Evolutionary conservation across 345 rosid genomes (phyloP), one percentile per base, ranked within the genome.

Genomic region (Hibiscus trionum): DNA sequence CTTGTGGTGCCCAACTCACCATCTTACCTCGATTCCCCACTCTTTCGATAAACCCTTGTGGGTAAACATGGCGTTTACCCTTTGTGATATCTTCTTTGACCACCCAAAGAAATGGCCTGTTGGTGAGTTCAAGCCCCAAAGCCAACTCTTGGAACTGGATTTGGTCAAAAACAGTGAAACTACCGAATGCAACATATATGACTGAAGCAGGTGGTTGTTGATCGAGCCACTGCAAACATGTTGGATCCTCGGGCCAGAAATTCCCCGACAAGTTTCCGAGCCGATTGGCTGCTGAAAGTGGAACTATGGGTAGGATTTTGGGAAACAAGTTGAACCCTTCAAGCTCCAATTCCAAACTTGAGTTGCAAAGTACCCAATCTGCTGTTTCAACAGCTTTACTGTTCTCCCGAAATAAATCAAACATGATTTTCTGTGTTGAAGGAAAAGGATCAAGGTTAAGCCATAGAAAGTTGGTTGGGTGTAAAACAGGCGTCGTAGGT

Each of bases 381-480:
- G 70, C 17, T 53, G 65, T 69, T 15, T 80, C 60, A 7, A 66
- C 6, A 15, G 70, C 64, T 47, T 77, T 46, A 3, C 8, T 76
- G 74, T 65, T 74, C 6, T 61, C 67, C 10, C 56, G 8, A 24
- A 72, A 19, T 6, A 67, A 29, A 7, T 70, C 21, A n/a, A 88
- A 89, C 1, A 78, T 31, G 35, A 50, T 57, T 44, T 71, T 85
- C 57, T 69, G 82, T 0, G 80, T 42, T 6, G 74, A 55, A n/a
- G 26, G 61, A 31, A 58, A 66, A 77, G 70, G 81, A 31, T 71
- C 79, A 42, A 76, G 60, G 73, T 77, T 44, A 59, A 77, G 61
- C 91, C 91, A 82, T 14, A 39, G 56, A 12, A 89, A 75, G 56
- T 84, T 75, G 3, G 53, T 53, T 57, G 86, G 57, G 69, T 77